A percentile compares a stretch with the other conserved stretches of the same genome.
Conservation (phyloP, 345 rosid species). For the Nephelium lappaceum region DNA sequence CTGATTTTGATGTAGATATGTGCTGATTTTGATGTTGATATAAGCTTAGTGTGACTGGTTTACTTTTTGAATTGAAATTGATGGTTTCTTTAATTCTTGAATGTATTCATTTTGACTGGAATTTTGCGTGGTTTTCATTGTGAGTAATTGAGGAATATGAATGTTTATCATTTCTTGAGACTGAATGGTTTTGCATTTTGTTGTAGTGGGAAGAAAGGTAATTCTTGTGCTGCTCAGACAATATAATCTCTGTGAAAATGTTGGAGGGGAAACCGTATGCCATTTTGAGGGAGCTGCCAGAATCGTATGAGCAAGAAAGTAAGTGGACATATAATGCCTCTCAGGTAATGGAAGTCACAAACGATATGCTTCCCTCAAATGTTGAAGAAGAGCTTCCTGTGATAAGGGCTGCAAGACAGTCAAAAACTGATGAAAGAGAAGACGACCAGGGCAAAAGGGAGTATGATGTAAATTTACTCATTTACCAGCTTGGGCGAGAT, state of each 20-base stretch:
- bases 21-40: too few relatives aligned
- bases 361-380: constrained; percentile 37
- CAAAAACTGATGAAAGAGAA: constrained; percentile 9
- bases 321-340: constrained; percentile 46
- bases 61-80: neutral
- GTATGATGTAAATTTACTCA: constrained; percentile 46
- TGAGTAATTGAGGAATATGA: constrained; percentile 11
- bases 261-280: constrained; percentile 56
- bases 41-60: neutral
- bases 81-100: neutral
- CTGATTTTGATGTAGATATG: too few relatives aligned
- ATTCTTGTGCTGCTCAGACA: neutral
- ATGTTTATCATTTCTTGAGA: neutral
- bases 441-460: constrained; percentile 22
- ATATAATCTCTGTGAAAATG: constrained; percentile 34
- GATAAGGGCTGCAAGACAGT: constrained; percentile 34
- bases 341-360: constrained; percentile 38
- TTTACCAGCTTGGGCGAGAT: constrained; percentile 65
- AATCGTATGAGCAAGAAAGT: constrained; percentile 48
- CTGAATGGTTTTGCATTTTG: constrained; percentile 7
- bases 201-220: constrained; percentile 19
- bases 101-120: neutral
- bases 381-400: constrained; percentile 22
- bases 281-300: constrained; percentile 47
- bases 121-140: neutral